phyloP scores from a whole-genome alignment of 192 early-diverging fungal genomes.

The Coemansia sp. region DNA sequence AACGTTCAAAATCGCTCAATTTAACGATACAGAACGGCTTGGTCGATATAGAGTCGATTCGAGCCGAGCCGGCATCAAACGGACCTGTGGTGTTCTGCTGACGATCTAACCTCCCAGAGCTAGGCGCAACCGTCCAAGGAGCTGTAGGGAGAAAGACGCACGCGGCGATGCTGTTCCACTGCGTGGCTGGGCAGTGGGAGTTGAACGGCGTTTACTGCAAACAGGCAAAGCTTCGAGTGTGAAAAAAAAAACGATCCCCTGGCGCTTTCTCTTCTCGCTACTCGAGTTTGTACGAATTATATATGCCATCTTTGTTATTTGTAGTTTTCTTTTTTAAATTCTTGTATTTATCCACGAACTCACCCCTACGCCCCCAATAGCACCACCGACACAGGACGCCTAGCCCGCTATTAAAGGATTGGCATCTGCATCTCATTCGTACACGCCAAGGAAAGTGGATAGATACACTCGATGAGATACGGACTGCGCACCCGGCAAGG shows the following conservation, averaged over 20 bases:
- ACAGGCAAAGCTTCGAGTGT: neutral
- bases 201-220: neutral
- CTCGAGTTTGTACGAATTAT: neutral
- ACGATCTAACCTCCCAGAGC: too few species aligned
- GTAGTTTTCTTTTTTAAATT: neutral
- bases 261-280: neutral
- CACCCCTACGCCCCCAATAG: neutral
- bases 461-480: conserved; percentile 27
- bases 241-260: neutral
- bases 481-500: conserved; percentile 44
- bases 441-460: neutral
- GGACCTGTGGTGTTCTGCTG: too few species aligned
- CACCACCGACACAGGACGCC: neutral
- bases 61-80: neutral
- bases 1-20: neutral
- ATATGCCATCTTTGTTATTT: neutral
- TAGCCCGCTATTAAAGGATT: neutral
- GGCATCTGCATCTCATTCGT: neutral
- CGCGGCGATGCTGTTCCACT: neutral
- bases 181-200: neutral
- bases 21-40: too few species aligned
- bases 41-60: neutral
- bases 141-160: neutral
- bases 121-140: neutral
- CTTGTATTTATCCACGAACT: neutral